phyloP scores from a whole-genome alignment of 139 green algal species.

The Nannochloris sp. region DNA sequence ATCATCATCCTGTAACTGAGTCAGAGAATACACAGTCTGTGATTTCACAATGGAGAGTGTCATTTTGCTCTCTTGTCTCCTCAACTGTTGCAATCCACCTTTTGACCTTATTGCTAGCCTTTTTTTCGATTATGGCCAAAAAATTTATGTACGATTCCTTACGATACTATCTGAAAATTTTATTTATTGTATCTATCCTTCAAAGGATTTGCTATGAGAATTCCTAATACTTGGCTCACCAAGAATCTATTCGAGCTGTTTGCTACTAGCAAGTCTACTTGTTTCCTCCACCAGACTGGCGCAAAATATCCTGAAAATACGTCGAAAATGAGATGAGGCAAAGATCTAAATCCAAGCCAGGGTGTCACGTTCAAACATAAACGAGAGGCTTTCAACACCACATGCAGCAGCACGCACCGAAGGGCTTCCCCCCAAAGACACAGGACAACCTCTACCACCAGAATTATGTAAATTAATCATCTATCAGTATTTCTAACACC shows the following conservation, averaged over 20 bases:
- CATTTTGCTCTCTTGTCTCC: background rate
- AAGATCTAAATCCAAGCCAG: background rate
- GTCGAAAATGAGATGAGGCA: background rate
- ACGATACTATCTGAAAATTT: too few species aligned
- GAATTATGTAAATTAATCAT: conserved; percentile 11
- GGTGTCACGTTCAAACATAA: background rate
- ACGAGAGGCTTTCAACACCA: background rate
- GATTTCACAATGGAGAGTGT: background rate
- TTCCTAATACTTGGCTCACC: too few species aligned
- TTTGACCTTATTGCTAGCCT: too few species aligned
- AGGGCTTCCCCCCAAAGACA: conserved; percentile 16
- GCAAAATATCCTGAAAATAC: too few species aligned
- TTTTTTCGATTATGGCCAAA: too few species aligned
- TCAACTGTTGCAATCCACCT: too few species aligned
- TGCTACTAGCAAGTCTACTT: too few species aligned
- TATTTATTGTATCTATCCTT: too few species aligned
- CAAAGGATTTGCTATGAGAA: too few species aligned
- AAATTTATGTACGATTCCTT: too few species aligned
- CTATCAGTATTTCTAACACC: background rate
- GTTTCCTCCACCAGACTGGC: too few species aligned
- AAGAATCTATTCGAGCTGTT: too few species aligned
- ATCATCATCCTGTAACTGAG: background rate
- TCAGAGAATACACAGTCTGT: background rate
- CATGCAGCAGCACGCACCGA: conserved; percentile 2
- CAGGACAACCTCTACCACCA: conserved; percentile 15